Conservation (phyloP, 257 asterid species). For the Scutellaria minor region DNA sequence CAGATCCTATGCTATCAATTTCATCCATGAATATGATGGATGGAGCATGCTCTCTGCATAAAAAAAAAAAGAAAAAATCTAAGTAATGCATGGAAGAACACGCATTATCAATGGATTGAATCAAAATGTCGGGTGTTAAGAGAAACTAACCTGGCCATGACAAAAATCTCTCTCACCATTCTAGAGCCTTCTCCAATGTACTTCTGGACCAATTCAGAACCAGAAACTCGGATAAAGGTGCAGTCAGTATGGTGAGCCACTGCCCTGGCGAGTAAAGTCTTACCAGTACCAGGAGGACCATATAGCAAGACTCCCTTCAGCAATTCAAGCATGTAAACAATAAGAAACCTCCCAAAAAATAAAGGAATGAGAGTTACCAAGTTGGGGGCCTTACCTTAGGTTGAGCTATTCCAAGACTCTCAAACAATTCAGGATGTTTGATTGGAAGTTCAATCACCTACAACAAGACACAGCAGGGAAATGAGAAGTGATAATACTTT, state of each 20-base stretch:
- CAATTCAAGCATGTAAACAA: slow-evolving; percentile 28
- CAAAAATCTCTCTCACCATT: slow-evolving; percentile 96
- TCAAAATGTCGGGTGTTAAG: background rate
- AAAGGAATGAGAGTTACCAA: slow-evolving; percentile 7
- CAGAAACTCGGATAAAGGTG: slow-evolving; percentile 65
- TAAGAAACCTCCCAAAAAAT: slow-evolving; percentile 24
- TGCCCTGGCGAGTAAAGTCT: slow-evolving; percentile 71
- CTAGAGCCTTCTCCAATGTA: slow-evolving; percentile 75
- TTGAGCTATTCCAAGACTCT: slow-evolving; percentile 70
- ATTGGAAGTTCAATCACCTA: slow-evolving; percentile 73
- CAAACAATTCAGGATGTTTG: slow-evolving; percentile 69
- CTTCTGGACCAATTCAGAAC: slow-evolving; percentile 65
- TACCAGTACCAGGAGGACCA: slow-evolving; percentile 75
- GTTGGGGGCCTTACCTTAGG: slow-evolving; percentile 61
- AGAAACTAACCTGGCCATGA: slow-evolving; percentile 86
- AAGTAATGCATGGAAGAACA: slow-evolving; percentile 16
- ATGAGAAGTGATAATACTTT: slow-evolving; percentile 18
- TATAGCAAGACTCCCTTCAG: slow-evolving; percentile 63
- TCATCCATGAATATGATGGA: slow-evolving; percentile 96
- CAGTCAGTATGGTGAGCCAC: slow-evolving; percentile 71
- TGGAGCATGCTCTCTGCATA: slow-evolving; percentile 85
- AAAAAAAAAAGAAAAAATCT: background rate
- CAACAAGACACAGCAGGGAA: slow-evolving; percentile 29
- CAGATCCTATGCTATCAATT: slow-evolving; percentile 90
- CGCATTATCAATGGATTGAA: background rate